These are phyloP conservation scores for Paratrypanosoma confusum DNA, from an alignment of 208 protist genomes.

Conservation along the genomic window DNA sequence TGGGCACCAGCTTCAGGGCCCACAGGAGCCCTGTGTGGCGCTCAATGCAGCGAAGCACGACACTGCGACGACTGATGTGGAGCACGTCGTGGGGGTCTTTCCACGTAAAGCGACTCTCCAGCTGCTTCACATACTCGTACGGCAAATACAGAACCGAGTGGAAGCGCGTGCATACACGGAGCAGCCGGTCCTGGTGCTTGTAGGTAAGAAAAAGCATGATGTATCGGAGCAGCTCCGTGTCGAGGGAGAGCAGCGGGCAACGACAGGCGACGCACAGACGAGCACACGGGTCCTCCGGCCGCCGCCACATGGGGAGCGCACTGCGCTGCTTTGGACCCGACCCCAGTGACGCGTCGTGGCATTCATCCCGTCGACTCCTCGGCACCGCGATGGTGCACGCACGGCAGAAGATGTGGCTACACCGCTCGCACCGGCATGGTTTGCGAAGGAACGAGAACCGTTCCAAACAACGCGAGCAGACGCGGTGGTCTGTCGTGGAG, in stretches of 20 bases:
- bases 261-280: slow-evolving; percentile 17
- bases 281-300: too few relatives aligned
- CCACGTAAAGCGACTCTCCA: slow-evolving; percentile 12
- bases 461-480: too few relatives aligned
- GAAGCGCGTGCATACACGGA: slow-evolving; percentile 9
- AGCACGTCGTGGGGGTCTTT: slow-evolving; percentile 13
- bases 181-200: slow-evolving; percentile 14
- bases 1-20: slow-evolving; percentile 12
- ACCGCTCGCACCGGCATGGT: too few relatives aligned
- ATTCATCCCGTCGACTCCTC: too few relatives aligned
- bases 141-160: slow-evolving; percentile 8
- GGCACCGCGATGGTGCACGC: too few relatives aligned
- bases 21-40: slow-evolving; percentile 4
- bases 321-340: too few relatives aligned
- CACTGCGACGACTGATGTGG: slow-evolving; percentile 10
- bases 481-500: too few relatives aligned
- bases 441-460: too few relatives aligned
- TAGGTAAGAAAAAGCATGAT: slow-evolving; percentile 20
- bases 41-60: slow-evolving; percentile 12
- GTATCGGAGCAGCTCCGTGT: slow-evolving; percentile 8
- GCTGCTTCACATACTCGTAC: slow-evolving; percentile 11
- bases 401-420: too few relatives aligned
- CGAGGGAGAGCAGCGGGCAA: slow-evolving; percentile 7
- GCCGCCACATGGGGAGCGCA: too few relatives aligned
- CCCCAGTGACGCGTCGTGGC: too few relatives aligned